Conservation (phyloP, 768 basidiomycete species). For the Royoungia palumana region DNA sequence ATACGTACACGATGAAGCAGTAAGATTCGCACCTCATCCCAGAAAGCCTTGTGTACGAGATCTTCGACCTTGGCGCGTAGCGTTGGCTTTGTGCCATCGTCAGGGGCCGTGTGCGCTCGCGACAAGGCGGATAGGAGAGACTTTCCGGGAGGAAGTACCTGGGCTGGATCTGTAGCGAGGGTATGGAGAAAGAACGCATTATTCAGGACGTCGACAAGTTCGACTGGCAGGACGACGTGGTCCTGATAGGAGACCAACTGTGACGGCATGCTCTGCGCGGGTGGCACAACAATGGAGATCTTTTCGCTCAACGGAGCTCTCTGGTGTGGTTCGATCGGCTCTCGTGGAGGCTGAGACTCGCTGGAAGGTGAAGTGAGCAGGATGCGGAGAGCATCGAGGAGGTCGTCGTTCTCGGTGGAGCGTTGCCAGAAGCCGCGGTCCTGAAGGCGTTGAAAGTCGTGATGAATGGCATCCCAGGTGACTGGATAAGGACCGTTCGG, state of each 20-base stretch:
- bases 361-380: conserved; percentile 11
- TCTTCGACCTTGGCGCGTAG: conserved; percentile 48
- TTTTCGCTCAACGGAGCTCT: conserved; percentile 1
- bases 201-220: conserved; percentile 55
- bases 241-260: conserved; percentile 23
- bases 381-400: conserved; percentile 24
- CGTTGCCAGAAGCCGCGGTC: conserved; percentile 26
- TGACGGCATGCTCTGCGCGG: conserved; percentile 8
- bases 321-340: background rate
- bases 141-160: conserved; percentile 68
- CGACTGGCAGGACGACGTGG: conserved; percentile 42
- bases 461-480: conserved; percentile 23
- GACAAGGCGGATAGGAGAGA: conserved; percentile 65
- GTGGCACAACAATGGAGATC: conserved; percentile 17
- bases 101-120: conserved; percentile 15
- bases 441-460: conserved; percentile 21
- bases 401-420: conserved; percentile 24
- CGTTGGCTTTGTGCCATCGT: conserved; percentile 24
- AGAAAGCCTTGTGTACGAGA: conserved; percentile 62
- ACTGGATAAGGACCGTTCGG: conserved; percentile 15
- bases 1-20: conserved; percentile 4
- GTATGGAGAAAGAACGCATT: conserved; percentile 63
- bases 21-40: conserved; percentile 58
- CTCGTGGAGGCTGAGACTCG: background rate
- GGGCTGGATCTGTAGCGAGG: conserved; percentile 59